phyloP scores from a whole-genome alignment of 140 eudicot genomes.

The Senecio squalidus region DNA sequence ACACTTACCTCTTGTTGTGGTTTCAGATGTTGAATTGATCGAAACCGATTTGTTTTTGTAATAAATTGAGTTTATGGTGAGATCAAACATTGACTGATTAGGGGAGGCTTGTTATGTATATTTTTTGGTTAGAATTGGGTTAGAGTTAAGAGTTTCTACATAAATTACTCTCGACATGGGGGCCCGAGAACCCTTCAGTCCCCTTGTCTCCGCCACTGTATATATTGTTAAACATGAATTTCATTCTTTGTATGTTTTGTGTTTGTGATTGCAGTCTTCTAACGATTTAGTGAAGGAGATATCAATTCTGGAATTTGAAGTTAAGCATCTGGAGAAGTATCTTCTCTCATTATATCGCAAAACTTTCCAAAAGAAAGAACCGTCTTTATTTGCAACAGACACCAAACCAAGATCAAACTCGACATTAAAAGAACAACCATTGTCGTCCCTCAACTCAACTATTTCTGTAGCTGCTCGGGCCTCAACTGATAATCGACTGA shows the following conservation, averaged over 20 bases:
- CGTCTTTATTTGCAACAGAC: slow-evolving; percentile 24
- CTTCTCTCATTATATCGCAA: slow-evolving; percentile 72
- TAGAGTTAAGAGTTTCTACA: no score
- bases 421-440: slow-evolving; percentile 20
- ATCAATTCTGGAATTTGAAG: slow-evolving; percentile 67
- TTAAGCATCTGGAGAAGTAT: slow-evolving; percentile 63
- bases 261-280: slow-evolving; percentile 51
- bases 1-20: no score
- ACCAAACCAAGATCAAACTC: slow-evolving; percentile 20
- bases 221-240: neutral
- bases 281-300: slow-evolving; percentile 77
- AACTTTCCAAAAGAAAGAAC: slow-evolving; percentile 34
- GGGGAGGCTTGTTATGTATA: no score
- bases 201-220: no score
- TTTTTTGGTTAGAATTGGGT: no score
- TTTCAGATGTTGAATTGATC: neutral
- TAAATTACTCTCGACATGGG: no score
- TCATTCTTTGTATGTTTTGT: slow-evolving; percentile 8
- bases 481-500: slow-evolving; percentile 22
- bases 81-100: no score
- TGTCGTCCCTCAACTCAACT: slow-evolving; percentile 15
- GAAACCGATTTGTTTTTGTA: neutral
- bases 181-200: no score
- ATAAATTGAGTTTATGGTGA: neutral
- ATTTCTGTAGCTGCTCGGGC: slow-evolving; percentile 20